Evolutionary conservation across 192 early-diverging fungal species (phyloP).

Genomic region (Fimicolochytrium jonesii): DNA sequence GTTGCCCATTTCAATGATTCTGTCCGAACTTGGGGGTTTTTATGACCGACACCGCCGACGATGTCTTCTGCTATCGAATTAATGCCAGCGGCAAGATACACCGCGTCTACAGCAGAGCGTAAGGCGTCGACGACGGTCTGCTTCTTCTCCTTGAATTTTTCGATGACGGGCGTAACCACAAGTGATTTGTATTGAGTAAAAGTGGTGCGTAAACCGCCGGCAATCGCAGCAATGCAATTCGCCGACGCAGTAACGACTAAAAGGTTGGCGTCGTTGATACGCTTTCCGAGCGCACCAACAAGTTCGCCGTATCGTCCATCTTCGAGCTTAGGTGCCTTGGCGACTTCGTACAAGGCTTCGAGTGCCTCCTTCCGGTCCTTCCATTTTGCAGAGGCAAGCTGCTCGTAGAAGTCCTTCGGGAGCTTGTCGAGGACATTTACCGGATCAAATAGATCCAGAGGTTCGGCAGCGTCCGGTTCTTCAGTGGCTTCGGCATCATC

Average conservation of each 20-base stretch:
- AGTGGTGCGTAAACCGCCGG: slow-evolving; percentile 66
- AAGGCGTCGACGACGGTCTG: slow-evolving; percentile 81
- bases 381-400: slow-evolving; percentile 86
- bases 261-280: slow-evolving; percentile 78
- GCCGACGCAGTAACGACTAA: slow-evolving; percentile 73
- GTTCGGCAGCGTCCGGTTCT: slow-evolving; percentile 63
- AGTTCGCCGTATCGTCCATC: slow-evolving; percentile 80
- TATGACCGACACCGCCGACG: slow-evolving; percentile 64
- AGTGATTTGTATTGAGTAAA: slow-evolving; percentile 78
- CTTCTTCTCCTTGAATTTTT: slow-evolving; percentile 96
- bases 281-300: slow-evolving; percentile 74
- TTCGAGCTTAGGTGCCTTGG: slow-evolving; percentile 69
- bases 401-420: slow-evolving; percentile 71
- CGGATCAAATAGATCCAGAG: slow-evolving; percentile 81
- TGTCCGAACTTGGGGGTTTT: slow-evolving; percentile 87
- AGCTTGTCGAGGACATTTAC: slow-evolving; percentile 89
- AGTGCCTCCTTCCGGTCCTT: slow-evolving; percentile 92
- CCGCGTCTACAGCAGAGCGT: slow-evolving; percentile 74
- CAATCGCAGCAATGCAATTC: slow-evolving; percentile 79
- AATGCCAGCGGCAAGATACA: slow-evolving; percentile 65
- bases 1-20: slow-evolving; percentile 72
- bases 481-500: slow-evolving; percentile 28
- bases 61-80: slow-evolving; percentile 78
- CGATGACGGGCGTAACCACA: slow-evolving; percentile 69
- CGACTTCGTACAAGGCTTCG: slow-evolving; percentile 65